Evolutionary conservation across 1,284 basidiomycete genomes (phyloP).

Genomic region (Trametes polyzona): DNA sequence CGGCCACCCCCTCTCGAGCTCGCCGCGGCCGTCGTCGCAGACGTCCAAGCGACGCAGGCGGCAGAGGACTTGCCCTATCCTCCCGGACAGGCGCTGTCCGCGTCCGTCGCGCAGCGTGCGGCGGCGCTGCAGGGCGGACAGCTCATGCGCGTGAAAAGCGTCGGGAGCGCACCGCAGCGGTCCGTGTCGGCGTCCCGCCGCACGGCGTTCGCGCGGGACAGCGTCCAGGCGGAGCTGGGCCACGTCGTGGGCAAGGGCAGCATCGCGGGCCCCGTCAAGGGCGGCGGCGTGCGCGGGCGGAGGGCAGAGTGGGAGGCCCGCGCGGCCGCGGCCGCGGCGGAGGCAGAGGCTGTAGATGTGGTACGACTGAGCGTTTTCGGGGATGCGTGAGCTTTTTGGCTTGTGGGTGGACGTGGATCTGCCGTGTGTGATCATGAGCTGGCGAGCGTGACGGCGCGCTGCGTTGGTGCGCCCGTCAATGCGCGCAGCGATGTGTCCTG

Average conservation of each 20-base stretch:
- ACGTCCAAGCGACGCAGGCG: constrained; percentile 3
- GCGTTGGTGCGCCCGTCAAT: not conserved
- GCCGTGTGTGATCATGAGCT: no score
- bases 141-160: constrained; percentile 28
- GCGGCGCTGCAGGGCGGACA: constrained; percentile 3
- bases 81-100: no score
- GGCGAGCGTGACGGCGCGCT: no score
- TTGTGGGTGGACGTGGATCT: not conserved
- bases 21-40: not conserved
- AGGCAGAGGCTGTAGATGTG: not conserved
- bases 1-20: constrained; percentile 4
- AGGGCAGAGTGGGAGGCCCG: no score
- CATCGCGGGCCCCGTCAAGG: not conserved
- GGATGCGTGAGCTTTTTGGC: not conserved
- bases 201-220: constrained; percentile 26
- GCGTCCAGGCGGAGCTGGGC: constrained; percentile 28
- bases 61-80: constrained; percentile 5
- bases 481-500: not conserved
- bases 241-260: constrained; percentile 8
- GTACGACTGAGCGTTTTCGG: not conserved
- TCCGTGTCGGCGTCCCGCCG: constrained; percentile 27
- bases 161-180: constrained; percentile 28
- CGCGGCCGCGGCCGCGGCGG: no score
- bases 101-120: constrained; percentile 8
- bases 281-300: not conserved